phyloP scores from a whole-genome alignment of 352 stramenopile species.

The Pythium angustatum region DNA sequence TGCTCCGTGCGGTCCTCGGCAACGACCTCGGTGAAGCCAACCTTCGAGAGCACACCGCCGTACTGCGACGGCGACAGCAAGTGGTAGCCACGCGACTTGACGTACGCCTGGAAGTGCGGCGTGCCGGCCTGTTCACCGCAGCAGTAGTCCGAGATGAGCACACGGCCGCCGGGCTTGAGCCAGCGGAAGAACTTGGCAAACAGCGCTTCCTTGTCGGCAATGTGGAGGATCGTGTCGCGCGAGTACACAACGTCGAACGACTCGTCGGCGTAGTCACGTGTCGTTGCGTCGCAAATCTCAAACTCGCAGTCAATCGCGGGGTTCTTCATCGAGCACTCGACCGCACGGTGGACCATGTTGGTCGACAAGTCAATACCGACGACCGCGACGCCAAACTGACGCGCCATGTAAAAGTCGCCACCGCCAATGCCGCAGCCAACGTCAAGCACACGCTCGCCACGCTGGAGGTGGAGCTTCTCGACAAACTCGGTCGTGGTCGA shows the following conservation, averaged over 20 bases:
- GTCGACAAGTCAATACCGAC: constrained; percentile 44
- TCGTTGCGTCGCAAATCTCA: constrained; percentile 45
- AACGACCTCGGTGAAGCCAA: constrained; percentile 33
- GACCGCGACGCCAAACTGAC: constrained; percentile 66
- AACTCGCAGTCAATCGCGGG: constrained; percentile 28
- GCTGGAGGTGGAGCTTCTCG: constrained; percentile 35
- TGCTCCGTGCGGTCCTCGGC: constrained; percentile 44
- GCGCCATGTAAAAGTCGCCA: constrained; percentile 75
- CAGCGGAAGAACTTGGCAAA: constrained; percentile 69
- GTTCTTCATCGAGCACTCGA: constrained; percentile 27
- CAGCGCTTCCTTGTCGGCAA: constrained; percentile 56
- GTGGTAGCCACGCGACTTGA: constrained; percentile 38
- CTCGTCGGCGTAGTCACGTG: constrained; percentile 25
- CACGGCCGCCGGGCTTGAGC: constrained; percentile 60
- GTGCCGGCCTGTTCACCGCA: constrained; percentile 30
- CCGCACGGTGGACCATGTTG: constrained; percentile 44
- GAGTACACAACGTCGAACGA: constrained; percentile 68
- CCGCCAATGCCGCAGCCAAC: constrained; percentile 81
- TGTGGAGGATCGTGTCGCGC: constrained; percentile 77
- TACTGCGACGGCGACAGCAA: constrained; percentile 38
- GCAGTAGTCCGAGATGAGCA: constrained; percentile 69
- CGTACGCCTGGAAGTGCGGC: constrained; percentile 38
- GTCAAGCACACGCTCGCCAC: constrained; percentile 51
- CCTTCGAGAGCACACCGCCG: constrained; percentile 29
- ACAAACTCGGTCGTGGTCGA: constrained; percentile 47